Percentiles rank a stretch among this genome's conserved stretches.
phyloP scores from a whole-genome alignment of 352 stramenopile species.

The Phytophthora pseudosyringae region DNA sequence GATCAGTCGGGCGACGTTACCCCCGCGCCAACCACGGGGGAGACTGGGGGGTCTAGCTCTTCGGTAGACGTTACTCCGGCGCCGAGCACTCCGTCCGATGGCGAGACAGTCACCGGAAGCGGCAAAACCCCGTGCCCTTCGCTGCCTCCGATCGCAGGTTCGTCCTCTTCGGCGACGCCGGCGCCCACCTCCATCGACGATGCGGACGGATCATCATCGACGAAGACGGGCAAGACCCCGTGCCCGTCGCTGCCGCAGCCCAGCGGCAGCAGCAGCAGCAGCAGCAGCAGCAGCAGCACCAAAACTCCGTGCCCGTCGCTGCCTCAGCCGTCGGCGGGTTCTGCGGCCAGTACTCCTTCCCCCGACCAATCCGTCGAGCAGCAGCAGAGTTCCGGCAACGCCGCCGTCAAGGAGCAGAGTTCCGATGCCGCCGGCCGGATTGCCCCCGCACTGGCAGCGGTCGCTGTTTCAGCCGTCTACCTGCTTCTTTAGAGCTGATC shows the following conservation, averaged over 20 bases:
- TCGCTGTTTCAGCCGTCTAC: slow-evolving; percentile 47
- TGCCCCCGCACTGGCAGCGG: slow-evolving; percentile 32
- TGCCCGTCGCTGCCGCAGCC: slow-evolving; percentile 37
- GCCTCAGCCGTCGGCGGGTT: slow-evolving; percentile 18
- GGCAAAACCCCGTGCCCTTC: slow-evolving; percentile 28
- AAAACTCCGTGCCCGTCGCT: not conserved
- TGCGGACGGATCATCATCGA: slow-evolving; percentile 23
- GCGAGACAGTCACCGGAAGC: slow-evolving; percentile 9
- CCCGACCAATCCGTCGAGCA: slow-evolving; percentile 24
- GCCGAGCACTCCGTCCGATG: slow-evolving; percentile 18
- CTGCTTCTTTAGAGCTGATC: slow-evolving; percentile 50
- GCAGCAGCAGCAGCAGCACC: slow-evolving; percentile 5
- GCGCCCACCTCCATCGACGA: slow-evolving; percentile 33
- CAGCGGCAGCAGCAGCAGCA: slow-evolving; percentile 7
- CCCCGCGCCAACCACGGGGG: slow-evolving; percentile 19
- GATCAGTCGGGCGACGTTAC: slow-evolving; percentile 12
- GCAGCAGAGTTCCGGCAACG: slow-evolving; percentile 31
- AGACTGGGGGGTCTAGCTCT: slow-evolving; percentile 16
- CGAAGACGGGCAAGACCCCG: slow-evolving; percentile 29
- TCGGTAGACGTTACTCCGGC: slow-evolving; percentile 26
- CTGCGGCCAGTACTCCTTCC: slow-evolving; percentile 6
- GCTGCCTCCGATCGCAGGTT: slow-evolving; percentile 26
- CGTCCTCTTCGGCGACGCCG: slow-evolving; percentile 35
- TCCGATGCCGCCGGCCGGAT: slow-evolving; percentile 40
- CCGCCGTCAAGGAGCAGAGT: slow-evolving; percentile 20